These are phyloP conservation scores for Amoeboaphelidium protococcarum DNA, from an alignment of 371 early-diverging fungal species.

Conservation along the genomic window DNA sequence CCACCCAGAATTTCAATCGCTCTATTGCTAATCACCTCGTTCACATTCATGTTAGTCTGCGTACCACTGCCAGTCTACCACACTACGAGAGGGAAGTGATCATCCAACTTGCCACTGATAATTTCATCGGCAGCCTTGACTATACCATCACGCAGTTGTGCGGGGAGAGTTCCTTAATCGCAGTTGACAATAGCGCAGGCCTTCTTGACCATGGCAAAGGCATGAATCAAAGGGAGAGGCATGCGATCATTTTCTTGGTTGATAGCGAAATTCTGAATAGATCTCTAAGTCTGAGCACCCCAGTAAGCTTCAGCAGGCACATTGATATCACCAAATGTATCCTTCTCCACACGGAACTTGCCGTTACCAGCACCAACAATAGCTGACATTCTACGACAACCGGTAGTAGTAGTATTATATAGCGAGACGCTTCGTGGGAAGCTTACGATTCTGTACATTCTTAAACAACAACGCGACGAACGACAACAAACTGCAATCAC, in stretches of 20 bases:
- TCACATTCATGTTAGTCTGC: slow-evolving; percentile 87
- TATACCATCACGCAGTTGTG: slow-evolving; percentile 51
- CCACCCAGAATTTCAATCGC: slow-evolving; percentile 82
- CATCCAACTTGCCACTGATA: slow-evolving; percentile 52
- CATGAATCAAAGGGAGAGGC: slow-evolving; percentile 70
- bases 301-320: slow-evolving; percentile 83
- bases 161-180: slow-evolving; percentile 38
- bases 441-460: too few relatives aligned
- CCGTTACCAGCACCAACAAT: too few relatives aligned
- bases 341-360: slow-evolving; percentile 49
- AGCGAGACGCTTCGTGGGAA: too few relatives aligned
- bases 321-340: slow-evolving; percentile 74
- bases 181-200: slow-evolving; percentile 75
- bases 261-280: slow-evolving; percentile 81
- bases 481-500: too few relatives aligned
- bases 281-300: slow-evolving; percentile 90
- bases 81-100: slow-evolving; percentile 82
- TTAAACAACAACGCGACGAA: too few relatives aligned
- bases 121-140: slow-evolving; percentile 59
- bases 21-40: slow-evolving; percentile 81
- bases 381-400: too few relatives aligned
- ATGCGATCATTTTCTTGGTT: slow-evolving; percentile 70
- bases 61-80: slow-evolving; percentile 96
- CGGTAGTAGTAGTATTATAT: too few relatives aligned
- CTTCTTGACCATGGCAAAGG: slow-evolving; percentile 77